A percentile compares a stretch with the other conserved stretches of the same genome.
phyloP scores from a whole-genome alignment of 345 rosid genomes.

The Litchi chinensis region DNA sequence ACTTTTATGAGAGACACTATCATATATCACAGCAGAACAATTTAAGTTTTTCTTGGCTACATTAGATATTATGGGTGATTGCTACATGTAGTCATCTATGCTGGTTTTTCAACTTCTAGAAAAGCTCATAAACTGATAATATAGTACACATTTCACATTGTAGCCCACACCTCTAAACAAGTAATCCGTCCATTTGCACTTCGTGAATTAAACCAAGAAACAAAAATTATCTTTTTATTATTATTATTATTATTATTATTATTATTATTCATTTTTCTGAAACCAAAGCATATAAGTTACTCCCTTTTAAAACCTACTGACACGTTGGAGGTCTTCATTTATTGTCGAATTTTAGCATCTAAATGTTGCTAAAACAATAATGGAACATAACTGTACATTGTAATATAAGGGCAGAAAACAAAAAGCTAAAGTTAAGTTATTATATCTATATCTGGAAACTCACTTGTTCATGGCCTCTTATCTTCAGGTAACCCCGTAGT shows the following conservation, averaged over 20 bases:
- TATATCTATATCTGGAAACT: conserved; percentile 26
- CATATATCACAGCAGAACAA: background rate
- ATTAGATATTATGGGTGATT: background rate
- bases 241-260: no score
- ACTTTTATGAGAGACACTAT: no score
- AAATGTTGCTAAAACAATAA: background rate
- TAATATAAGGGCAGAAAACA: background rate
- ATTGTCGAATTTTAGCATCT: background rate
- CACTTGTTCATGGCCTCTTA: conserved; percentile 92
- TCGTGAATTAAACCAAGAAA: background rate
- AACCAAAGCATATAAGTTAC: no score
- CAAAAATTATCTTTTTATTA: no score
- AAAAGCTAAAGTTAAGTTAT: background rate
- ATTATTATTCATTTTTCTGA: no score
- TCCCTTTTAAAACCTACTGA: background rate
- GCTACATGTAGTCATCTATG: background rate
- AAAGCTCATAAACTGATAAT: background rate
- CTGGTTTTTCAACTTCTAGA: background rate
- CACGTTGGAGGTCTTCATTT: background rate
- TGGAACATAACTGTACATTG: background rate
- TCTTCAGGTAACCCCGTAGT: conserved; percentile 68
- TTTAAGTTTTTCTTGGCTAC: background rate
- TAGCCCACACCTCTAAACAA: background rate
- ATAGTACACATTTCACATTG: background rate
- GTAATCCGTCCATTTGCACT: background rate